Percentiles rank a stretch among this genome's conserved stretches.
Evolutionary conservation across 2,329 filamentous ascomycete species (phyloP).

Genomic region (Cercospora sojina): DNA sequence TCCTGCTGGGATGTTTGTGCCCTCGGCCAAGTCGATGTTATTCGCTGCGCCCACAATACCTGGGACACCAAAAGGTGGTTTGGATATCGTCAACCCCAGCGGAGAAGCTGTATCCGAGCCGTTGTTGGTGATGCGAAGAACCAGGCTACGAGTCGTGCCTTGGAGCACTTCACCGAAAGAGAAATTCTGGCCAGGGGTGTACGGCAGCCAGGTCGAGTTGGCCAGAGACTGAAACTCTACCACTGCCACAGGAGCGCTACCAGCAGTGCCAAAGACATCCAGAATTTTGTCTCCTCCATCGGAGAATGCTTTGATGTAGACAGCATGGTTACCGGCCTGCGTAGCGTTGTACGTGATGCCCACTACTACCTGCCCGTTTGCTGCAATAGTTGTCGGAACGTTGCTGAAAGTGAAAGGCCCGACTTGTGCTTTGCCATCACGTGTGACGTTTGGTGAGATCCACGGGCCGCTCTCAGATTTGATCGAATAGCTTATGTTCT

Average conservation of each 20-base stretch:
- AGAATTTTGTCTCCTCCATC: constrained; percentile 11
- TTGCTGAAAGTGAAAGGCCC: constrained; percentile 10
- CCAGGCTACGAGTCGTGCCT: constrained; percentile 4
- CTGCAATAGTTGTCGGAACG: constrained; percentile 8
- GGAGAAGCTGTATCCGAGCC: constrained; percentile 14
- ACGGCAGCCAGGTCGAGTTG: constrained; percentile 5
- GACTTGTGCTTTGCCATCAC: constrained; percentile 9
- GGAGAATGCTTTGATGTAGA: constrained; percentile 5
- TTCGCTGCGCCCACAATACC: constrained; percentile 13
- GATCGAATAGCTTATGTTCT: constrained; percentile 4
- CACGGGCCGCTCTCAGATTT: constrained; percentile 10
- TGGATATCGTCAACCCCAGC: constrained; percentile 12
- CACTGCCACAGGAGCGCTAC: constrained; percentile 6
- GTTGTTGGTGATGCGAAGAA: constrained; percentile 16
- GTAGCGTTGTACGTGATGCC: constrained; percentile 11
- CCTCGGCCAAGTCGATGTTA: constrained; percentile 15
- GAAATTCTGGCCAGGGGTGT: constrained; percentile 12
- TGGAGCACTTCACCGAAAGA: constrained; percentile 11
- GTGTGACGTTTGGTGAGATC: constrained; percentile 10
- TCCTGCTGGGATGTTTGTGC: constrained; percentile 10
- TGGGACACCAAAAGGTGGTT: constrained; percentile 12
- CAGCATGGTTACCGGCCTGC: constrained; percentile 11
- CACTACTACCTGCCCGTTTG: constrained; percentile 1
- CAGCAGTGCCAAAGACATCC: constrained; percentile 13
- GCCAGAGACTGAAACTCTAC: constrained; percentile 12